Evolutionary conservation across 805 yeast species (phyloP), one percentile per base, ranked within the genome.

Genomic region (Nadsonia fulvescens): DNA sequence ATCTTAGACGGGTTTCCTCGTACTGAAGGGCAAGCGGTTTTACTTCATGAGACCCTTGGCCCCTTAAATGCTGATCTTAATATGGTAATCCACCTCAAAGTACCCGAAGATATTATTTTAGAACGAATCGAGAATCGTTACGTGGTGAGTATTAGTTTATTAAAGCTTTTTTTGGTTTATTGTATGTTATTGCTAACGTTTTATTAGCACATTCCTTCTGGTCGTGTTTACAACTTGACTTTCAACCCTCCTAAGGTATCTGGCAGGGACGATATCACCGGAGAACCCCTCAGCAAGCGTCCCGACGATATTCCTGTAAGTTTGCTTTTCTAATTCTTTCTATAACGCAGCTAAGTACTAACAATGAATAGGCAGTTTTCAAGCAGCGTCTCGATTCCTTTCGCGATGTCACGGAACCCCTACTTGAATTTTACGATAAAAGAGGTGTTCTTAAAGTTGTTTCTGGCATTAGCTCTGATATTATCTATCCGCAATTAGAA

Each of bases 1-100:
- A 54, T 83, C 15, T 54, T 86, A 25, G 96, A 83, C 46, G 96
- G 96, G 22, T 86, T 82, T 42, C 96, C 96, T 4, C 58, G 96
- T 34, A 86, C 89, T 0, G 43, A 54, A 11, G 51, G 49, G 3
- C 96, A 83, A 49, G 94, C 94, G 0, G 42, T 46, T 20, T 61
- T 57, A 6, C 51, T 81, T 19, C 67, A 68, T 29, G 36, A 41
- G 9, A 51, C 74, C 29, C 33, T 49, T 8, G 34, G 29, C 2
- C 37, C 47, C 6, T 32, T 48, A 17, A 37, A 52, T 3, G 49
- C 72, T 1, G 43, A 51, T 8, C 44, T 83, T 29, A 81, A 79
- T 39, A 44, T 75, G 33, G 93, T 82, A n/a, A 76, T 86, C 4
- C 89, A 81, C 43, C 52, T 83, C 23, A 70, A 73, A 32, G 95